These are phyloP conservation scores for Pseudofabraea citricarpa DNA, from an alignment of 2,329 filamentous ascomycete genomes.

Conservation along the genomic window DNA sequence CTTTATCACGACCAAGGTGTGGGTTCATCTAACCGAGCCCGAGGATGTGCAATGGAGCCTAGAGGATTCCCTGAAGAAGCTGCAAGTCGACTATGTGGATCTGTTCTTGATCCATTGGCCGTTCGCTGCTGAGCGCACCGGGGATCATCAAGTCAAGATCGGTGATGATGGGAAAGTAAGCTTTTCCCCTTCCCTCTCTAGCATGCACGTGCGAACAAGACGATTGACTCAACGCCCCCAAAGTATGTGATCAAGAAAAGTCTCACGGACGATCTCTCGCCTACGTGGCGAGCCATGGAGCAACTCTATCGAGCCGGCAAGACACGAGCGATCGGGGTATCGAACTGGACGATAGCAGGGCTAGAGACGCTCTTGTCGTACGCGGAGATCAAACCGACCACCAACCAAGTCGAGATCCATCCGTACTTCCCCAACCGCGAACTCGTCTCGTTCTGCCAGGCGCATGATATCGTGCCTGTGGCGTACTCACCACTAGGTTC, in stretches of 20 bases:
- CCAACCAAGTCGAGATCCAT: slow-evolving; percentile 63
- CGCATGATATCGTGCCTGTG: slow-evolving; percentile 66
- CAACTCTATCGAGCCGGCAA: slow-evolving; percentile 55
- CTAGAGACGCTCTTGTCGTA: slow-evolving; percentile 46
- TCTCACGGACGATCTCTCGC: slow-evolving; percentile 58
- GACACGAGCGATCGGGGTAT: slow-evolving; percentile 52
- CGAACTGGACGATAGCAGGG: slow-evolving; percentile 50
- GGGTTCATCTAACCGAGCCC: slow-evolving; percentile 65
- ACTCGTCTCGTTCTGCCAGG: slow-evolving; percentile 61
- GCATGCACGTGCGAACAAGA: too few species aligned
- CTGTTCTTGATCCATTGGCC: slow-evolving; percentile 83
- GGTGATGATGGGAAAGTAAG: slow-evolving; percentile 45
- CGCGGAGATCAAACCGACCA: slow-evolving; percentile 42
- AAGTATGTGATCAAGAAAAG: slow-evolving; percentile 57
- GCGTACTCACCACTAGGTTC: slow-evolving; percentile 67
- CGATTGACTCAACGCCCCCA: too few species aligned
- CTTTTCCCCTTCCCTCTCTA: neutral
- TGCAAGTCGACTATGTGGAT: slow-evolving; percentile 77
- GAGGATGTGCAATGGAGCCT: slow-evolving; percentile 63
- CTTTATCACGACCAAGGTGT: slow-evolving; percentile 79
- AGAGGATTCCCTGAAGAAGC: slow-evolving; percentile 64
- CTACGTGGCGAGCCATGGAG: slow-evolving; percentile 71
- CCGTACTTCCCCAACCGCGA: slow-evolving; percentile 68
- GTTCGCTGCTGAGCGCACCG: slow-evolving; percentile 68
- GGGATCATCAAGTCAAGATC: slow-evolving; percentile 55